Percentiles rank a stretch among this genome's conserved stretches.
Conservation (phyloP, 2,329 filamentous ascomycete genomes). For the Huntiella bhutanensis region DNA sequence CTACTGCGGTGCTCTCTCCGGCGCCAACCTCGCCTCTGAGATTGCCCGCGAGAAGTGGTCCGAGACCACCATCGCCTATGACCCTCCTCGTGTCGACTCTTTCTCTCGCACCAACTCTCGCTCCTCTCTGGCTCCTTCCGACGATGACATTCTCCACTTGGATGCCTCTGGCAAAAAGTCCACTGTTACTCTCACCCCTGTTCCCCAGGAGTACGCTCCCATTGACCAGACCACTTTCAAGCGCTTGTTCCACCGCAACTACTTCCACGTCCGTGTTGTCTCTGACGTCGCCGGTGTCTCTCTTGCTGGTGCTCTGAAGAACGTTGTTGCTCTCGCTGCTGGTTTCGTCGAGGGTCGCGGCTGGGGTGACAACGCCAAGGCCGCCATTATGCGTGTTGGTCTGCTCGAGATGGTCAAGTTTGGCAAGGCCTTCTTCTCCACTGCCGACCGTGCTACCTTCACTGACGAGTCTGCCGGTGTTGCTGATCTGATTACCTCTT, state of each 20-base stretch:
- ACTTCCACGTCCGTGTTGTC: slow-evolving; percentile 93
- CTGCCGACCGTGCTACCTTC: slow-evolving; percentile 66
- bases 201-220: slow-evolving; percentile 68
- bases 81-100: slow-evolving; percentile 67
- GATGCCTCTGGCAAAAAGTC: slow-evolving; percentile 49
- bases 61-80: slow-evolving; percentile 92
- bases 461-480: slow-evolving; percentile 94
- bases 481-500: slow-evolving; percentile 87
- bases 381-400: slow-evolving; percentile 93
- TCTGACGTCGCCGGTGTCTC: slow-evolving; percentile 94
- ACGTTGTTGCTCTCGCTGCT: slow-evolving; percentile 83
- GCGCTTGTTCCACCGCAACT: slow-evolving; percentile 80
- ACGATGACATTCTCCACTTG: slow-evolving; percentile 42
- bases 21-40: slow-evolving; percentile 90
- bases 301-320: slow-evolving; percentile 85
- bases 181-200: slow-evolving; percentile 50
- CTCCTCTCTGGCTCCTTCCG: slow-evolving; percentile 26
- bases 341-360: slow-evolving; percentile 90
- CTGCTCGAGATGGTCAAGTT: slow-evolving; percentile 95
- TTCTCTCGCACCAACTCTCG: slow-evolving; percentile 48
- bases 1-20: slow-evolving; percentile 88
- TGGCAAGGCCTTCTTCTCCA: slow-evolving; percentile 82
- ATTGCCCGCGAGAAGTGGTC: slow-evolving; percentile 93
- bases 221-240: slow-evolving; percentile 72
- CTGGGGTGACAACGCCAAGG: slow-evolving; percentile 97